phyloP scores from a whole-genome alignment of 257 asterid genomes.

The Penstemon eatonii region DNA sequence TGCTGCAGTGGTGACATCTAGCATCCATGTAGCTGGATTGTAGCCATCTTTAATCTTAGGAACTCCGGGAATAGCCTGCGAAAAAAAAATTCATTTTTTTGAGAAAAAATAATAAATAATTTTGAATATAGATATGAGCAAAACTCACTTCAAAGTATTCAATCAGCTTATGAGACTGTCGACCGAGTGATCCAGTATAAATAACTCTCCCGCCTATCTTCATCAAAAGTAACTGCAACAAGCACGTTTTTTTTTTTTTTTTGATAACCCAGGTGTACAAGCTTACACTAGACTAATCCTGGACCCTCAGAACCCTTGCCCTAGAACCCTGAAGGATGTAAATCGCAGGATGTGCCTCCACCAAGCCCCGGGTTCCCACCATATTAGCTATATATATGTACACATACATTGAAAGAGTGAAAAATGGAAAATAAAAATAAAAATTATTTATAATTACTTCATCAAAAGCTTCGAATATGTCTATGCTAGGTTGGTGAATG shows the following conservation, averaged over 20 bases:
- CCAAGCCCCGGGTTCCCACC: too few relatives aligned
- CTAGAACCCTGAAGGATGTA: too few relatives aligned
- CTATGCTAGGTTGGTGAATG: conserved; percentile 67
- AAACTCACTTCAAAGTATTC: conserved; percentile 56
- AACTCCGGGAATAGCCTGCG: conserved; percentile 49
- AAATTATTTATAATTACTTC: conserved; percentile 28
- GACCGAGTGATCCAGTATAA: conserved; percentile 56
- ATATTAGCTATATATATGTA: neutral
- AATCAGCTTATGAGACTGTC: conserved; percentile 43
- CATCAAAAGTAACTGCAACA: conserved; percentile 49
- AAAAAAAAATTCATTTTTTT: too few relatives aligned
- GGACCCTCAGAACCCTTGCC: too few relatives aligned
- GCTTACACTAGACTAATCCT: too few relatives aligned
- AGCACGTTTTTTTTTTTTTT: too few relatives aligned
- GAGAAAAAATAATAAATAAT: too few relatives aligned
- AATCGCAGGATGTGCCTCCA: too few relatives aligned
- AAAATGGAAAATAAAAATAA: too few relatives aligned
- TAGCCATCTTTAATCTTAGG: conserved; percentile 45
- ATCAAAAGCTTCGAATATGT: conserved; percentile 66
- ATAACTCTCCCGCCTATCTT: conserved; percentile 56
- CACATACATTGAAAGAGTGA: neutral
- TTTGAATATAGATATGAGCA: too few relatives aligned
- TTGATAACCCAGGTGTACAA: too few relatives aligned
- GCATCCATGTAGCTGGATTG: conserved; percentile 68
- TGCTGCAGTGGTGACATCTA: conserved; percentile 45